Conservation (phyloP, 768 basidiomycete species). For the Imleria badia region DNA sequence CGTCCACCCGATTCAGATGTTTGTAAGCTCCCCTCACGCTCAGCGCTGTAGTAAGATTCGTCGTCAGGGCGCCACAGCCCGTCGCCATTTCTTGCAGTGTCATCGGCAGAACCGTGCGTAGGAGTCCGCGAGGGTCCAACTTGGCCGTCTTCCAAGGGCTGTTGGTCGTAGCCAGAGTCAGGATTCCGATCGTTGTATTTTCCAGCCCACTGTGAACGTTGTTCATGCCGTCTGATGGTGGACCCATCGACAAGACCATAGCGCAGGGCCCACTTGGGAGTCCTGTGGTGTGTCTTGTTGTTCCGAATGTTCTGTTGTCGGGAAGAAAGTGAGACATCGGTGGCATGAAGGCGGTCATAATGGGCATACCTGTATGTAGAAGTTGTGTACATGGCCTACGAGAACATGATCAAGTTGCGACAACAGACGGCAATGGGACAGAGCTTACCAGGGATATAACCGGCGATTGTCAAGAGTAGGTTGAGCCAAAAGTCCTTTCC, state of each 20-base stretch:
- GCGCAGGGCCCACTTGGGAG: conserved; percentile 93
- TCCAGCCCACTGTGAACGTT: conserved; percentile 82
- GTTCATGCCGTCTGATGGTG: conserved; percentile 73
- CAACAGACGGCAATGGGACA: not conserved
- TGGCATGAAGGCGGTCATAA: not conserved
- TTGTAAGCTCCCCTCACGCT: conserved; percentile 37
- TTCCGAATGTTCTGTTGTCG: conserved; percentile 80
- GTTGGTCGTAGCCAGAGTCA: conserved; percentile 66
- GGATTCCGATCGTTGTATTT: conserved; percentile 83
- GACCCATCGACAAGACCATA: conserved; percentile 86
- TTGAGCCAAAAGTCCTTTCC: conserved; percentile 92
- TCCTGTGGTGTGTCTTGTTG: conserved; percentile 88
- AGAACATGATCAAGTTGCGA: conserved; percentile 7
- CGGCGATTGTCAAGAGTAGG: conserved; percentile 81
- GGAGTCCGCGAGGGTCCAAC: conserved; percentile 27
- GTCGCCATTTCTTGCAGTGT: conserved; percentile 33
- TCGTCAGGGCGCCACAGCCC: conserved; percentile 76
- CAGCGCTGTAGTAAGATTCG: conserved; percentile 65
- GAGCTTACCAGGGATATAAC: conserved; percentile 79
- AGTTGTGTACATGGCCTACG: conserved; percentile 86
- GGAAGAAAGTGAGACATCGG: conserved; percentile 8
- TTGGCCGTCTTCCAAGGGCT: conserved; percentile 80
- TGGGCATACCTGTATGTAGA: conserved; percentile 75
- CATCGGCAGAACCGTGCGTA: conserved; percentile 12
- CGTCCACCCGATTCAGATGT: conserved; percentile 42